Base-by-base conservation (phyloP, 352 stramenopile genomes). In the Phytophthora fragariae region DNA sequence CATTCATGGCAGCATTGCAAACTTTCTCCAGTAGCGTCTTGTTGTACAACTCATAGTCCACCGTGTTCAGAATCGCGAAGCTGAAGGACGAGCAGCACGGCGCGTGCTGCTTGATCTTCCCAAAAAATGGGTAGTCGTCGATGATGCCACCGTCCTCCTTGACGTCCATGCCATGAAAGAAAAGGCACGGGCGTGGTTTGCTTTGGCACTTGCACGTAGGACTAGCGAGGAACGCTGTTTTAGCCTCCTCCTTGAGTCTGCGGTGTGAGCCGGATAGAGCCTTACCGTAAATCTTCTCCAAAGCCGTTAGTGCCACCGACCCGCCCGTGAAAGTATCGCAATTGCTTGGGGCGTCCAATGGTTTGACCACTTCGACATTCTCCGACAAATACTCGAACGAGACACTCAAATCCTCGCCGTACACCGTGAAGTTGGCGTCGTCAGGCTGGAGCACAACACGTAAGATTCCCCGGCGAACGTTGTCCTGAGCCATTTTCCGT, bases 131-230 rank as follows among this genome's bases (percentile, higher is more conserved):
- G 19, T 55, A 55, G 49, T 55, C 49, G 31, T 55, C 49, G n/a
- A 55, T 31, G 21, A 55, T 55, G 9, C 49, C 49, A n/a, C 49
- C 49, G 17, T 55, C 49, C 49, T 27, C 57, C 21, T 74, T 59
- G 62, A 79, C 58, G 41, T 77, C 80, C 54, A 85, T 68, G 5
- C 80, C 80, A 19, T 87, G 80, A 59, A 82, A 77, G 58, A 87
- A 83, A 4, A 87, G 37, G 47, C 79, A 86, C 53, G 75, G 74
- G 17, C 74, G 70, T 8, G 62, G 70, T 7, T 31, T 80, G 29
- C 64, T 54, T 37, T 77, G 65, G 67, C 74, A 87, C 11, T 53
- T 24, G 53, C 69, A 83, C 1, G 70, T 55, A 31, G 49, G 10
- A 19, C 49, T 55, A 10, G 49, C 5, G 49, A 55, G 19, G 12